Percentiles rank a stretch among this genome's conserved stretches.
Conservation (phyloP, 331 rosid species). For the Pyracantha coccinea region DNA sequence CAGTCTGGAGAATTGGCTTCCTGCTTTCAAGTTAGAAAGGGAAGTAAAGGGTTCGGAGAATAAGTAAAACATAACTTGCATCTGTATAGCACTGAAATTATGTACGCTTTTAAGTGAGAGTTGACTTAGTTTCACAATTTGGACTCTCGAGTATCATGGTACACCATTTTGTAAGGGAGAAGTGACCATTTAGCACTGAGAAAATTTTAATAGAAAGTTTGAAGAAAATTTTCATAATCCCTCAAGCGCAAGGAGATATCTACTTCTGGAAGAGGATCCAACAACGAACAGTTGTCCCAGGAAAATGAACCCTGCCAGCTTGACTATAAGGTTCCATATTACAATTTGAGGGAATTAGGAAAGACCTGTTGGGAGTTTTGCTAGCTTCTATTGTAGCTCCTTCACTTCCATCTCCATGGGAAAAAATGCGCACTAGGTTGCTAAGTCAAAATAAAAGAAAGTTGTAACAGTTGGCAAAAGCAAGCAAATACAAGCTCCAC, state of each 20-base stretch:
- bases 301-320: background rate
- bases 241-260: too few species aligned
- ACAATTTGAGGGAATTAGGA: background rate
- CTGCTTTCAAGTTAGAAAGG: slow-evolving; percentile 13
- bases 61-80: background rate
- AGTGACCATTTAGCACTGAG: background rate
- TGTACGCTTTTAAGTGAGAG: background rate
- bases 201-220: too few species aligned
- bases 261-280: too few species aligned
- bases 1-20: slow-evolving; percentile 27
- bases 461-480: slow-evolving; percentile 2
- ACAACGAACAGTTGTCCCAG: too few species aligned
- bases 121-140: background rate
- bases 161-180: background rate
- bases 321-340: background rate
- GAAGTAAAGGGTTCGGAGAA: background rate
- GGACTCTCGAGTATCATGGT: background rate
- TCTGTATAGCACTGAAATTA: background rate
- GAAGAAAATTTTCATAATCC: too few species aligned
- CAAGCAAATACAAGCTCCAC: background rate
- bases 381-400: slow-evolving; percentile 42
- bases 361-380: slow-evolving; percentile 39
- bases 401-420: slow-evolving; percentile 29
- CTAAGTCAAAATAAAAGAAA: slow-evolving; percentile 29
- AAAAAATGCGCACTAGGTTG: slow-evolving; percentile 47